Conservation (phyloP, 768 basidiomycete genomes). For the Cystoderma amianthinum region DNA sequence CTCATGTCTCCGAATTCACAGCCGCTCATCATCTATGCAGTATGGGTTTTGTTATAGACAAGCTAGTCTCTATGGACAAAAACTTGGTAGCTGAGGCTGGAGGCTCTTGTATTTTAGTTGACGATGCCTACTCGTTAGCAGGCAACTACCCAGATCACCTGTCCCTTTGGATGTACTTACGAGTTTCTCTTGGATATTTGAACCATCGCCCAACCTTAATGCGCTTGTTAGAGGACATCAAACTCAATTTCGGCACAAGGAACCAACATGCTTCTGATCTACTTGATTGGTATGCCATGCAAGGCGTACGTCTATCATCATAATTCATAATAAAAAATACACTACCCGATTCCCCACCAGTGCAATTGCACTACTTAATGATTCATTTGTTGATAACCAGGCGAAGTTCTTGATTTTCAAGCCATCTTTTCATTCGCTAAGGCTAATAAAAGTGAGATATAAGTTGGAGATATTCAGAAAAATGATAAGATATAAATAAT, state of each 20-base stretch:
- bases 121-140: constrained; percentile 45
- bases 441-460: too few relatives aligned
- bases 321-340: too few relatives aligned
- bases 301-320: too few relatives aligned
- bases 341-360: too few relatives aligned
- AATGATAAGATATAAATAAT: too few relatives aligned
- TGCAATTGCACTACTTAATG: too few relatives aligned
- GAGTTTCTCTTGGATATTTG: constrained; percentile 14
- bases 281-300: not conserved
- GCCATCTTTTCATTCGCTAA: too few relatives aligned
- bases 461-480: too few relatives aligned
- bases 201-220: not conserved
- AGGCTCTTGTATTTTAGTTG: constrained; percentile 12
- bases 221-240: not conserved
- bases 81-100: constrained; percentile 3
- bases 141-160: constrained; percentile 49
- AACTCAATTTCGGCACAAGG: not conserved
- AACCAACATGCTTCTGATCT: not conserved
- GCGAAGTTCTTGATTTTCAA: too few relatives aligned
- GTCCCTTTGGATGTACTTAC: constrained; percentile 58
- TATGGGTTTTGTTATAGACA: constrained; percentile 22
- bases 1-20: constrained; percentile 64
- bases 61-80: constrained; percentile 6
- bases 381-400: too few relatives aligned
- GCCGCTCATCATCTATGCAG: constrained; percentile 49